These are phyloP conservation scores for Teunomyces lycoperdinae DNA, from an alignment of 805 yeast genomes.

Conservation along the genomic window DNA sequence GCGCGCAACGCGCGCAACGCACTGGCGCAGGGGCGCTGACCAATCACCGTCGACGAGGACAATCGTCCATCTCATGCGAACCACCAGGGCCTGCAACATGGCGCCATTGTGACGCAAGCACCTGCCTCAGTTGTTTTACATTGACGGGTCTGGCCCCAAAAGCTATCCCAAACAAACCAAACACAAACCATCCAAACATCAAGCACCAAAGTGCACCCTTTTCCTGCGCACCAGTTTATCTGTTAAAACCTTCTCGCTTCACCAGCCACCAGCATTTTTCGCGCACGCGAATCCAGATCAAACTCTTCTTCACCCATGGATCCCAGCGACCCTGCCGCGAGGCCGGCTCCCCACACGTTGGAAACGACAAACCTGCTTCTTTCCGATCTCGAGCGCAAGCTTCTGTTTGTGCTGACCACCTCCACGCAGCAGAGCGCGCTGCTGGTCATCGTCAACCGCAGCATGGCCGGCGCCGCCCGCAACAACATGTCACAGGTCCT, in stretches of 20 bases:
- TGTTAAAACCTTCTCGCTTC: too few relatives aligned
- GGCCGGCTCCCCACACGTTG: slow-evolving; percentile 8
- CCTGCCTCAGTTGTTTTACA: neutral
- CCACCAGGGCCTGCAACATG: neutral
- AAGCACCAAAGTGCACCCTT: neutral
- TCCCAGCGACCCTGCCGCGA: neutral
- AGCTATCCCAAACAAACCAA: neutral
- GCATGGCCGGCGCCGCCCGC: slow-evolving; percentile 11
- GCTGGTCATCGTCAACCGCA: slow-evolving; percentile 16
- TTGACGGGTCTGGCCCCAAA: neutral
- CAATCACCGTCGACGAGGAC: neutral
- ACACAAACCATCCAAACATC: neutral
- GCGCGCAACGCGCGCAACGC: neutral
- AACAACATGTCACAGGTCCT: slow-evolving; percentile 20
- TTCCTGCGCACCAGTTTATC: too few relatives aligned
- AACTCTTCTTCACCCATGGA: neutral
- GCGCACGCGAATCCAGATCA: neutral
- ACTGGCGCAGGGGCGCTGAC: too few relatives aligned
- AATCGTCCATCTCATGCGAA: neutral
- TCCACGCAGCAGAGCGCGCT: slow-evolving; percentile 21
- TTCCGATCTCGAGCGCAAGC: slow-evolving; percentile 34
- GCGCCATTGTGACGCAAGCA: neutral
- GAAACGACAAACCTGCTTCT: slow-evolving; percentile 27
- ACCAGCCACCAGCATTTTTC: too few relatives aligned
- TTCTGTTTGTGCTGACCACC: slow-evolving; percentile 27